These are phyloP conservation scores for Rhexocercosporidium sp. DNA, from an alignment of 2,329 filamentous ascomycete species.

Conservation along the genomic window DNA sequence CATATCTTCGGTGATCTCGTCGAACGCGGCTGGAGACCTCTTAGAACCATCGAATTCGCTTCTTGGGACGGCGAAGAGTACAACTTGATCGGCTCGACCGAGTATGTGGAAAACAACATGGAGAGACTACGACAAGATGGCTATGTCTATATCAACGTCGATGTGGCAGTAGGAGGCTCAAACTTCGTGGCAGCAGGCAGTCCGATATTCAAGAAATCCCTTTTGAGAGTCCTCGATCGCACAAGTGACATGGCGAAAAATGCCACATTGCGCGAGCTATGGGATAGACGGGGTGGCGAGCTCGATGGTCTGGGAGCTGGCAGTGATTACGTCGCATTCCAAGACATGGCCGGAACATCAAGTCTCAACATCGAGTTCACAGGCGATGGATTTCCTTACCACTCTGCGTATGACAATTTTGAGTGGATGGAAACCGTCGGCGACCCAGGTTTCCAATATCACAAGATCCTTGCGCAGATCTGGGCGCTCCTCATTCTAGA, in stretches of 20 bases:
- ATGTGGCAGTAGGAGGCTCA: conserved; percentile 76
- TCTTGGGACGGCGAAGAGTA: conserved; percentile 96
- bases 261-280: conserved; percentile 73
- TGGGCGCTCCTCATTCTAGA: conserved; percentile 85
- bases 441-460: conserved; percentile 84
- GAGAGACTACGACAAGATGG: conserved; percentile 74
- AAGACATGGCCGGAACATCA: conserved; percentile 86
- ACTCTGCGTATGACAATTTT: conserved; percentile 89
- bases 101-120: conserved; percentile 87
- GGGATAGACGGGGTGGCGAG: conserved; percentile 67
- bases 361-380: conserved; percentile 83
- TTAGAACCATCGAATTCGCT: conserved; percentile 95
- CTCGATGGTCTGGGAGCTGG: conserved; percentile 74
- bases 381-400: conserved; percentile 70
- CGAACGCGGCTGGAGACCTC: conserved; percentile 81
- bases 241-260: conserved; percentile 76
- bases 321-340: conserved; percentile 89
- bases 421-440: conserved; percentile 82
- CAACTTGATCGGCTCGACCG: conserved; percentile 91
- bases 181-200: conserved; percentile 81
- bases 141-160: conserved; percentile 90
- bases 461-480: conserved; percentile 78
- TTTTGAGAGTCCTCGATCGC: conserved; percentile 75
- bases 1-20: conserved; percentile 83
- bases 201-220: conserved; percentile 75